phyloP scores from a whole-genome alignment of 768 basidiomycete genomes.

The Leccinellum rugosiceps region DNA sequence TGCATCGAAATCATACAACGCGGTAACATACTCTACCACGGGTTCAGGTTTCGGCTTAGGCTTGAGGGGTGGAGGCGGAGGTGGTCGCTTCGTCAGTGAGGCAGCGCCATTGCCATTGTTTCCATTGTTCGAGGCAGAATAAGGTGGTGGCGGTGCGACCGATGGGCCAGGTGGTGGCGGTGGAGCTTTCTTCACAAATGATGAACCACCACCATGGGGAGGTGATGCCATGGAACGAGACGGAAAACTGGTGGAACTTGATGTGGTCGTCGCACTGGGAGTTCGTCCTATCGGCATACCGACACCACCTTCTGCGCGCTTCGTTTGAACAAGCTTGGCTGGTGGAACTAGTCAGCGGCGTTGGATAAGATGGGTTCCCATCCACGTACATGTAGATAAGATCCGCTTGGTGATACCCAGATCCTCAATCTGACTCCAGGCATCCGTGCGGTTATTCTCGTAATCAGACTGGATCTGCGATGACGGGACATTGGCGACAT shows the following conservation, averaged over 20 bases:
- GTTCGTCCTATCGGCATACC: slow-evolving; percentile 36
- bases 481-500: slow-evolving; percentile 59
- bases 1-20: slow-evolving; percentile 91
- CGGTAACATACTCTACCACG: slow-evolving; percentile 74
- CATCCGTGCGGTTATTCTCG: slow-evolving; percentile 79
- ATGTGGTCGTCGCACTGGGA: slow-evolving; percentile 22
- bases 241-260: slow-evolving; percentile 26
- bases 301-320: slow-evolving; percentile 34
- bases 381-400: slow-evolving; percentile 73
- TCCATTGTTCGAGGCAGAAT: slow-evolving; percentile 20
- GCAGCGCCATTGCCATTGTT: slow-evolving; percentile 21
- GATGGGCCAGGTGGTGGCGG: slow-evolving; percentile 32
- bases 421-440: slow-evolving; percentile 73
- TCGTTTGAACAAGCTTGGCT: slow-evolving; percentile 70
- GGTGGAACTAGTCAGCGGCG: slow-evolving; percentile 10
- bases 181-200: slow-evolving; percentile 42
- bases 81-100: slow-evolving; percentile 64
- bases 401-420: slow-evolving; percentile 81
- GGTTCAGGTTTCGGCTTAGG: slow-evolving; percentile 76
- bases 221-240: slow-evolving; percentile 27
- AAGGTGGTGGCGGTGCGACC: slow-evolving; percentile 45
- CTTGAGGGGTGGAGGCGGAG: slow-evolving; percentile 90
- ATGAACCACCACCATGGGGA: slow-evolving; percentile 19
- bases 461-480: slow-evolving; percentile 75
- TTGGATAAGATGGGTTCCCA: background rate